Conservation (phyloP, 208 protist genomes). For the Crithidia brevicula region DNA sequence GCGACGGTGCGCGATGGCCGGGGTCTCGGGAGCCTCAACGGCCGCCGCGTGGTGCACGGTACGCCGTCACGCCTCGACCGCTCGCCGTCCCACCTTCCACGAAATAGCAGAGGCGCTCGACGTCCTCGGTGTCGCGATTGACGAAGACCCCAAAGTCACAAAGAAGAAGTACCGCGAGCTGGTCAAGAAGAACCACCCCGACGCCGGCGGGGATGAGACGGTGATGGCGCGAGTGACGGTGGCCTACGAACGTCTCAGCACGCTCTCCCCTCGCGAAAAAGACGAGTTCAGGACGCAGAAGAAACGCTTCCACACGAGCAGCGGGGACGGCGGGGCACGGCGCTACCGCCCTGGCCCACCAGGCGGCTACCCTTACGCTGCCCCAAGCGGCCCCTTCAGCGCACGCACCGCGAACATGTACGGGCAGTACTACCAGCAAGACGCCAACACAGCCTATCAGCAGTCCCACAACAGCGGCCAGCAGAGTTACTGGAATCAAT, state of each 20-base stretch:
- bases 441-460: constrained; percentile 41
- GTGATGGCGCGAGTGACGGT: constrained; percentile 81
- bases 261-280: constrained; percentile 58
- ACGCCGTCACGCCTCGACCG: constrained; percentile 34
- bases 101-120: constrained; percentile 62
- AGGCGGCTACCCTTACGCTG: constrained; percentile 26
- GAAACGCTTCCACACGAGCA: constrained; percentile 37
- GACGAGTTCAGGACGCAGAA: constrained; percentile 65
- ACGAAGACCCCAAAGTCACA: constrained; percentile 39
- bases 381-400: constrained; percentile 21
- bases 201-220: constrained; percentile 73
- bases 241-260: constrained; percentile 66
- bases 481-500: constrained; percentile 59
- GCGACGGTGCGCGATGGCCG: background rate
- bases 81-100: constrained; percentile 49
- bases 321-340: constrained; percentile 9
- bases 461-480: constrained; percentile 32
- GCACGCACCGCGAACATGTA: constrained; percentile 20
- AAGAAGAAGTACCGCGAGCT: constrained; percentile 79
- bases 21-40: background rate
- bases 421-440: constrained; percentile 45
- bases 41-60: constrained; percentile 3
- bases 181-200: constrained; percentile 76
- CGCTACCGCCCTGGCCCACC: constrained; percentile 23
- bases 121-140: constrained; percentile 48